Evolutionary conservation across 2,329 filamentous ascomycete species (phyloP).

Genomic region (Penicillium crustosum): DNA sequence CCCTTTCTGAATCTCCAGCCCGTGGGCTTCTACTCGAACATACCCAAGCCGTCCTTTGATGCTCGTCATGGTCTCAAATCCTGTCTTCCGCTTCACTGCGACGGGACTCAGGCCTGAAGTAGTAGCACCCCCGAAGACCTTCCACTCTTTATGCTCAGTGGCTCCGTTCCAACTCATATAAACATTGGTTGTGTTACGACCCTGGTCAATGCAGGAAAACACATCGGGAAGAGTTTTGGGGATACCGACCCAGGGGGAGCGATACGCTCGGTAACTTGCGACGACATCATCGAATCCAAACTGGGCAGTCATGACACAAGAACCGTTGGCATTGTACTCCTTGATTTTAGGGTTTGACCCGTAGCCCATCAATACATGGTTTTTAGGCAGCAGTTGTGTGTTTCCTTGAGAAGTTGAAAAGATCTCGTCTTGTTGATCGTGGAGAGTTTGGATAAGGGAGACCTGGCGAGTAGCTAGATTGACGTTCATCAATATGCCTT

Average conservation of each 20-base stretch:
- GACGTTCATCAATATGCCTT: slow-evolving; percentile 19
- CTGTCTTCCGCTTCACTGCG: neutral
- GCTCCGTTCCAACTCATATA: slow-evolving; percentile 45
- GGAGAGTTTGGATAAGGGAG: neutral
- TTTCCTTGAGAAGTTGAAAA: slow-evolving; percentile 19
- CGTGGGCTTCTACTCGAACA: too few species aligned
- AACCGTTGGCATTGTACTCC: slow-evolving; percentile 26
- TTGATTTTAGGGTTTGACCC: slow-evolving; percentile 26
- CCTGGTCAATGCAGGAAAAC: slow-evolving; percentile 15
- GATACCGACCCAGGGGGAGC: slow-evolving; percentile 23
- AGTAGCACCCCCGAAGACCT: slow-evolving; percentile 6
- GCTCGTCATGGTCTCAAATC: neutral
- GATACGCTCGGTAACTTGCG: slow-evolving; percentile 32
- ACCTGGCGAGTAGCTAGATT: slow-evolving; percentile 10
- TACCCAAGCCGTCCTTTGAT: too few species aligned
- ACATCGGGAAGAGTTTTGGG: slow-evolving; percentile 21
- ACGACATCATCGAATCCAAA: slow-evolving; percentile 29
- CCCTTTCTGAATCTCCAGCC: too few species aligned
- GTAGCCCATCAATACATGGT: slow-evolving; percentile 13
- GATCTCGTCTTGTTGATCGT: slow-evolving; percentile 3
- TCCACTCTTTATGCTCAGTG: slow-evolving; percentile 31
- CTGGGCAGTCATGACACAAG: slow-evolving; percentile 32
- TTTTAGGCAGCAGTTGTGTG: slow-evolving; percentile 12
- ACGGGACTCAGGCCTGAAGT: neutral
- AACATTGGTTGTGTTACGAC: slow-evolving; percentile 19